A percentile compares a stretch with the other conserved stretches of the same genome.
Conservation (phyloP, 2,329 filamentous ascomycete genomes). For the Colletotrichum kahawae region DNA sequence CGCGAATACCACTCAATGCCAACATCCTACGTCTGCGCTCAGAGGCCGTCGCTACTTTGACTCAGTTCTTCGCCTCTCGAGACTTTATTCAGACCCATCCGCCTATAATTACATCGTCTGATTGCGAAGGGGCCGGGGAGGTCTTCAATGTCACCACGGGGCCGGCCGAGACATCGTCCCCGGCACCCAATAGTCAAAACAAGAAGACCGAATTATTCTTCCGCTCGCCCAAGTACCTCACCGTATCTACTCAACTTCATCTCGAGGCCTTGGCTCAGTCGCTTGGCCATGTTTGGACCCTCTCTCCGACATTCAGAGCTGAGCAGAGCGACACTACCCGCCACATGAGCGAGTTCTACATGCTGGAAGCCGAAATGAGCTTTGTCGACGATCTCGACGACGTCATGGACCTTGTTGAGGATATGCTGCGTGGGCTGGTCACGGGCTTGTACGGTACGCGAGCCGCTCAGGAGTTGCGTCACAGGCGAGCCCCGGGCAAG, state of each 20-base stretch:
- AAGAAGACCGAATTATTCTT: conserved; percentile 70
- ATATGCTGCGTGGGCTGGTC: conserved; percentile 68
- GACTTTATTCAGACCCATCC: conserved; percentile 86
- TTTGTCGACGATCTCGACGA: conserved; percentile 74
- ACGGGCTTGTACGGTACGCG: conserved; percentile 43
- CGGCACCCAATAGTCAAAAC: conserved; percentile 33
- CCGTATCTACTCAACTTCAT: conserved; percentile 93
- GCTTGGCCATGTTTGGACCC: conserved; percentile 88
- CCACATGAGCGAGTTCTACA: conserved; percentile 97
- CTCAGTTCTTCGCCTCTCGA: conserved; percentile 74
- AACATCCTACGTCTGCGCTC: conserved; percentile 84
- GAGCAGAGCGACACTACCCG: conserved; percentile 92
- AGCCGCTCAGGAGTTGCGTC: conserved; percentile 50
- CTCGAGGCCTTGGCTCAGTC: conserved; percentile 90
- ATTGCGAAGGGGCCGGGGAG: conserved; percentile 96
- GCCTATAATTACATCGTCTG: conserved; percentile 93
- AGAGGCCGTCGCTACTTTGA: conserved; percentile 74
- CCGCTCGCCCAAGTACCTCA: conserved; percentile 86
- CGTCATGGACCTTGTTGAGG: conserved; percentile 82
- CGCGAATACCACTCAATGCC: conserved; percentile 81
- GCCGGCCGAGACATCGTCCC: conserved; percentile 29
- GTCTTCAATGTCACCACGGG: conserved; percentile 75
- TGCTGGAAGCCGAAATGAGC: conserved; percentile 91
- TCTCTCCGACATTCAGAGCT: conserved; percentile 92
- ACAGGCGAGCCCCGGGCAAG: conserved; percentile 15